Base-by-base conservation (phyloP, 441 rosid genomes). In the Theobroma grandiflorum region DNA sequence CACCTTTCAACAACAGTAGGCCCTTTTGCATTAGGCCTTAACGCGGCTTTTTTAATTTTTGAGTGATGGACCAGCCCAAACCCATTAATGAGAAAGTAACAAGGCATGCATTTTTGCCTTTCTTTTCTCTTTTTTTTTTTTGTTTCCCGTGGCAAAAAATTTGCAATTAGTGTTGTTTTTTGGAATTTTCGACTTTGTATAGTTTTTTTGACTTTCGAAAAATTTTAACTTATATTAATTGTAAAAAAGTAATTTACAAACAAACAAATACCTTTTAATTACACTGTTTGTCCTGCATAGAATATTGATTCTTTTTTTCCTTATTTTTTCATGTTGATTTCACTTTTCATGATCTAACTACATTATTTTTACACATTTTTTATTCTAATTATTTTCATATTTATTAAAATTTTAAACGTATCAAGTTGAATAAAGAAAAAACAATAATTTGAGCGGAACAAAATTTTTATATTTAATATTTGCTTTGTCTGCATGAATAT, bases 1-100 rank as follows among this genome's bases (percentile, higher is more conserved):
- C 62, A 33, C 26, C 33, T 52, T 37, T 72, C 63, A 20, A 5
- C 33, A n/a, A n/a, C 35, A 53, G 15, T 75, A 75, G 78, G 78
- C 78, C 69, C 58, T 43, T 75, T 31, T 4, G 2, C 0, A 26
- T 4, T 45, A 61, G 78, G 66, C 43, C 59, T 2, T 37, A 52
- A 11, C 75, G 15, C 6, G 33, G 18, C 18, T 18, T 70, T 70
- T 49, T 47, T 9, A 11, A 0, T 65, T 22, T 47, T 35, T 26
- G 4, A 52, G 5, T 52, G 14, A 37, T 72, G 75, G 63, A n/a
- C 47, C 63, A 53, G 33, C 75, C 75, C 75, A 72, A 52, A 35
- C 45, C 75, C 75, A 72, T 53, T 37, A 72, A 72, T 52, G 62
- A 9, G 62, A 72, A 49, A 49, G 61, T 35, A 52, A 72, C 74